Evolutionary conservation across 2,329 filamentous ascomycete species (phyloP).

Genomic region (Colletotrichum tamarilloi): DNA sequence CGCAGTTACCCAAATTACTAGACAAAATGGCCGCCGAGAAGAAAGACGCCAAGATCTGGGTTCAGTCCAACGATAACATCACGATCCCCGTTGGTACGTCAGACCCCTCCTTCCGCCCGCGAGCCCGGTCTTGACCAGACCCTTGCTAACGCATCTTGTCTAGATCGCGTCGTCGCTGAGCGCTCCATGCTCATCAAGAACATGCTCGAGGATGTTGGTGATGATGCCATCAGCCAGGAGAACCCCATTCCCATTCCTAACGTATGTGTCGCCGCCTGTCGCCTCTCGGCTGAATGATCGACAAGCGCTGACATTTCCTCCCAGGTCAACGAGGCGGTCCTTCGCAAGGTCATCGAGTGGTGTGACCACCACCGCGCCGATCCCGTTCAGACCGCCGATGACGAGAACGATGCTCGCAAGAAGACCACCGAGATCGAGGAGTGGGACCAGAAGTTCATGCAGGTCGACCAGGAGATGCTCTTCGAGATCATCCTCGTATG

Average conservation of each 20-base stretch:
- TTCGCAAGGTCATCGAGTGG: slow-evolving; percentile 98
- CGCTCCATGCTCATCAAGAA: slow-evolving; percentile 97
- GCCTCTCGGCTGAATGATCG: slow-evolving; percentile 6
- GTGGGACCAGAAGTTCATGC: slow-evolving; percentile 99
- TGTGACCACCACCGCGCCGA: slow-evolving; percentile 95
- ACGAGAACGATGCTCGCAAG: slow-evolving; percentile 93
- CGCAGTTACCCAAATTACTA: neutral
- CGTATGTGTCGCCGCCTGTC: slow-evolving; percentile 55
- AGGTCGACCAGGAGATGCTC: slow-evolving; percentile 99
- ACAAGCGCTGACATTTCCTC: slow-evolving; percentile 28
- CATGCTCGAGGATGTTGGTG: slow-evolving; percentile 93
- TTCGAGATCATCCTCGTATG: slow-evolving; percentile 97
- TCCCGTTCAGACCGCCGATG: slow-evolving; percentile 82
- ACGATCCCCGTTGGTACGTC: slow-evolving; percentile 53
- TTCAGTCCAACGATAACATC: slow-evolving; percentile 63
- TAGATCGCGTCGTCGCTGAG: slow-evolving; percentile 86
- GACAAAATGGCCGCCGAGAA: slow-evolving; percentile 49
- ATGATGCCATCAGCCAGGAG: slow-evolving; percentile 59
- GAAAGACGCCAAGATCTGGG: slow-evolving; percentile 55
- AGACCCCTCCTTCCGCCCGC: slow-evolving; percentile 32
- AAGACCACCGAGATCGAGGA: slow-evolving; percentile 99
- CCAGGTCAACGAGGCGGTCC: slow-evolving; percentile 89
- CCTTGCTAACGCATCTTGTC: slow-evolving; percentile 44
- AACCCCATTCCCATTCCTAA: slow-evolving; percentile 91
- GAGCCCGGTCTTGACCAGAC: neutral